Evolutionary conservation across 2,329 filamentous ascomycete species (phyloP), one percentile per base, ranked within the genome.

Genomic region (Harringtonia lauricola): DNA sequence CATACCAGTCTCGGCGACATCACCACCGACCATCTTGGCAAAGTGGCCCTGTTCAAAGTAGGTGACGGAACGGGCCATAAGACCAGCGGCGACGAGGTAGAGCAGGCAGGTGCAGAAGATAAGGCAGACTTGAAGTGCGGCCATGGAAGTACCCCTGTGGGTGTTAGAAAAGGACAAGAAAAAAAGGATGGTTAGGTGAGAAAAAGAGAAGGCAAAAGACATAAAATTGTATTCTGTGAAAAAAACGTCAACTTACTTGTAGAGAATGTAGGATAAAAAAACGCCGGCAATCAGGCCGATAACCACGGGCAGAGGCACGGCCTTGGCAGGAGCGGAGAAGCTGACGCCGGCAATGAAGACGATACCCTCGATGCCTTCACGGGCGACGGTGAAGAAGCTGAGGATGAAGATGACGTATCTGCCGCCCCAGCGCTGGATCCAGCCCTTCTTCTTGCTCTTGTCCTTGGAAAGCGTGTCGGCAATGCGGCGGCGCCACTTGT

Each of bases 401-500:
- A 94, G 67, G 37, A 86, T 62, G 59, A 94, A 92, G 83, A 94
- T 86, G 56, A 81, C 78, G 57, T 94, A 92, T 59, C 84, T 87
- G 42, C 51, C 49, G 24, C 40, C 39, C 42, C 45, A 48, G 60
- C 89, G 81, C 18, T 82, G 83, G 49, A 88, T 40, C 55, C 66
- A 65, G 18, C 17, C 21, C 14, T 39, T 4, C 7, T 26, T 66
- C 34, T 59, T 60, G 47, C 68, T 49, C 1, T 57, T 58, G 51
- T 84, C 77, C 24, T 26, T 10, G n/a, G n/a, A n/a, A 26, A 92
- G 63, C 3, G 83, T 77, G 53, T 75, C 76, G 17, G 81, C 76
- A 22, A 94, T 76, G 74, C 92, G 92, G 54, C 82, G 66, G 15
- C 79, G 76, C 88, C 87, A 94, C 63, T 92, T 92, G 49, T 83